Evolutionary conservation across 2,329 filamentous ascomycete genomes (phyloP), one percentile per base, ranked within the genome.

Genomic region (Penicillium sp.): DNA sequence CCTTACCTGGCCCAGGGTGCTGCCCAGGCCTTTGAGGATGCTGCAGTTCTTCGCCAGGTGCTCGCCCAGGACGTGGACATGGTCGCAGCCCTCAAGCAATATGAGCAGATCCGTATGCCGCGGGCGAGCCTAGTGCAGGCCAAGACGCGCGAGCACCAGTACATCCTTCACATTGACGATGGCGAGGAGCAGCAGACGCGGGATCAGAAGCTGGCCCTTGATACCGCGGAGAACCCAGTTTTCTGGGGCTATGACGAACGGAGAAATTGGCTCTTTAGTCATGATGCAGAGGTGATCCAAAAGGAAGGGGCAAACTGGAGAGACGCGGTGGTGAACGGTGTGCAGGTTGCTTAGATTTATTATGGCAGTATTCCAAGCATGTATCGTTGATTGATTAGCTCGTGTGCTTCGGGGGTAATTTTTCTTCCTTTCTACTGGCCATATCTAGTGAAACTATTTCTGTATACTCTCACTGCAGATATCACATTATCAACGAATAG

Each of bases 11-110:
- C 77, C 36, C 81, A 86, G 66, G 83, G 84, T 29, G 82, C 83
- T 9, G 81, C 82, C 7, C 82, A 84, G 71, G 81, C 82, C 7
- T 81, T 84, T 40, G 83, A 86, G 62, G 83, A 86, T 56, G 82
- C 78, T 1, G 80, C 78, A 4, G 77, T 80, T 2, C 64, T 85
- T 14, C 78, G 77, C 36, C 77, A 78, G 53, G 74, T 75, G 2
- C 66, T 84, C 20, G 65, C 66, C 40, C 63, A 64, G 28, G 28
- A 43, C 20, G 18, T 23, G 5, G 47, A 50, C 18, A 50, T 51
- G 40, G 22, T 39, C 16, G 24, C 41, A 18, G 55, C 57, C 1
- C 49, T 59, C 3, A 40, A 48, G 16, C 44, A 47, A 7, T 56
- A 60, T 32, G 44, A 56, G 42, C 29, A 20, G 8, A 51, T 54